Evolutionary conservation across 192 early-diverging fungal genomes (phyloP).

Genomic region (Umbelopsis sp.): DNA sequence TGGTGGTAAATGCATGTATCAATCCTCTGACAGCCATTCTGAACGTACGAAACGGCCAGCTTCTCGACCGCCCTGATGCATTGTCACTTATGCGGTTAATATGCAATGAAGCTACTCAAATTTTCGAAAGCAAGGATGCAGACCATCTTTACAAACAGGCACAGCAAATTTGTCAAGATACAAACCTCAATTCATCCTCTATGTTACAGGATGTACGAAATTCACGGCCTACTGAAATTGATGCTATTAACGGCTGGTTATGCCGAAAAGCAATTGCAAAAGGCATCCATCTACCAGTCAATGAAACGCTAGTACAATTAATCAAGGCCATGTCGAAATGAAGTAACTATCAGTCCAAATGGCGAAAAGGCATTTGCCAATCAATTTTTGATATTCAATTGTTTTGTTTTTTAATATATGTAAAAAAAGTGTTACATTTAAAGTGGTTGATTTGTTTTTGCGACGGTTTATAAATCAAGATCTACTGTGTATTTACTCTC

Average conservation of each 20-base stretch:
- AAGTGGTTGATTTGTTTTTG: not conserved
- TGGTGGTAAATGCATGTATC: constrained; percentile 67
- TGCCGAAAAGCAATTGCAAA: constrained; percentile 47
- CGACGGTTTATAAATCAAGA: not conserved
- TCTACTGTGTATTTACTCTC: constrained; percentile 22
- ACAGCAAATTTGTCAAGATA: constrained; percentile 35
- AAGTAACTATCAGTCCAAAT: too few species aligned
- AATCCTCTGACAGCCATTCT: constrained; percentile 66
- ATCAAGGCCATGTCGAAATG: constrained; percentile 18
- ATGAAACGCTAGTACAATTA: constrained; percentile 29
- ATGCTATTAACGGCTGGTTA: constrained; percentile 65
- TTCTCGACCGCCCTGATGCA: constrained; percentile 31
- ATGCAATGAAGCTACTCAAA: constrained; percentile 27
- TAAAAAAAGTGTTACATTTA: not conserved
- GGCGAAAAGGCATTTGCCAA: too few species aligned
- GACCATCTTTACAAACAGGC: constrained; percentile 45
- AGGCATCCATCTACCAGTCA: constrained; percentile 31
- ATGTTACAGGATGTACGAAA: constrained; percentile 52
- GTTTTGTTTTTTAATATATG: not conserved
- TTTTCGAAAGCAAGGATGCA: constrained; percentile 29
- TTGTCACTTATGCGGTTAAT: constrained; percentile 17
- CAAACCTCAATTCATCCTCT: constrained; percentile 48
- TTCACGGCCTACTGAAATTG: constrained; percentile 51
- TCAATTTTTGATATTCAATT: not conserved
- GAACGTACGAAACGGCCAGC: constrained; percentile 53